Conservation (phyloP, 1,284 basidiomycete genomes). For the Ceratobasidium sp. region DNA sequence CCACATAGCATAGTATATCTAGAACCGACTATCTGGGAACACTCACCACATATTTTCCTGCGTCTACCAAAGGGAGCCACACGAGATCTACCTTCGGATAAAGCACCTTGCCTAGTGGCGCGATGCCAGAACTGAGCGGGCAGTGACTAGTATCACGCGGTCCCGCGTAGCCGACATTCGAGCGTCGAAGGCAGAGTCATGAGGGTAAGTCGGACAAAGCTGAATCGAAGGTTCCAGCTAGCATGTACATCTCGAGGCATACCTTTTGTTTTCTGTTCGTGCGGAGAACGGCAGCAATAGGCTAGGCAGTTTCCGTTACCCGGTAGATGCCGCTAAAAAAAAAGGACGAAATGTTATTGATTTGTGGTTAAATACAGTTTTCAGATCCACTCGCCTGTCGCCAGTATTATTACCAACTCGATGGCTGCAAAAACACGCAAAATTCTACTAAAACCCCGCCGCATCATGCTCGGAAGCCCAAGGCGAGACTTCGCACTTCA, state of each 20-base stretch:
- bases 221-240: constrained; percentile 14
- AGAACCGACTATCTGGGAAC: background rate
- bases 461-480: constrained; percentile 13
- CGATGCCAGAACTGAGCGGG: background rate
- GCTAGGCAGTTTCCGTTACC: background rate
- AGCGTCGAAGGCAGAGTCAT: constrained; percentile 28
- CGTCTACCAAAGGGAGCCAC: constrained; percentile 12
- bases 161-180: constrained; percentile 7
- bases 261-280: background rate
- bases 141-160: constrained; percentile 22
- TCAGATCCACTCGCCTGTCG: background rate
- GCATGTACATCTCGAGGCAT: constrained; percentile 8
- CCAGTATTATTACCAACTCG: background rate
- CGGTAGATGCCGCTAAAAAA: background rate
- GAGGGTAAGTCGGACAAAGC: constrained; percentile 17
- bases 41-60: background rate
- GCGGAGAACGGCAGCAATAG: background rate
- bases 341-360: background rate
- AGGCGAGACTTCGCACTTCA: constrained; percentile 8
- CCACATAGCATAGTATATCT: constrained; percentile 1
- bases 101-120: constrained; percentile 2
- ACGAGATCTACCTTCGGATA: constrained; percentile 25
- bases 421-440: background rate
- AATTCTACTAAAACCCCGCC: background rate
- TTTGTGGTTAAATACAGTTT: background rate